Conservation (phyloP, 2,329 filamentous ascomycete genomes). For the Fusarium sp. region DNA sequence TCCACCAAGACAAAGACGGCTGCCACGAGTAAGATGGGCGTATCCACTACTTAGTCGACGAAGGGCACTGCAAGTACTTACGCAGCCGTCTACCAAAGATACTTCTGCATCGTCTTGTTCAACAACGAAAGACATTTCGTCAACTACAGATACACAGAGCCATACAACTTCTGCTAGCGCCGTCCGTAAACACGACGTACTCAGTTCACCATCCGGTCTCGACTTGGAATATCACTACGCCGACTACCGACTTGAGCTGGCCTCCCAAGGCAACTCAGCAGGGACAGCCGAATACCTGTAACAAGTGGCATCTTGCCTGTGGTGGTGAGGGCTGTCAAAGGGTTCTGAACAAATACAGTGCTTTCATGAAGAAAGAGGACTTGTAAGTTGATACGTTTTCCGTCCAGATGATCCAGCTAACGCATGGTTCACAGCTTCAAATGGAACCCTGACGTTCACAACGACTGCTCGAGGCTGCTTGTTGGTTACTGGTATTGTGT, state of each 20-base stretch:
- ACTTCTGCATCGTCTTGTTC: too few species aligned
- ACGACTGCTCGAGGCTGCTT: fast-evolving
- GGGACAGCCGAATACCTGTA: background rate
- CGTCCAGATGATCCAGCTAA: background rate
- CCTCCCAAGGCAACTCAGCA: background rate
- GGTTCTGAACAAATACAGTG: fast-evolving
- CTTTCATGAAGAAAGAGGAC: background rate
- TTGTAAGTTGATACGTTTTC: background rate
- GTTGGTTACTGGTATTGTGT: background rate
- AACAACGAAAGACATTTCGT: background rate
- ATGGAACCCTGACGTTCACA: background rate
- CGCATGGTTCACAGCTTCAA: background rate
- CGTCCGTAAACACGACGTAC: background rate
- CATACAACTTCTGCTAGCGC: background rate
- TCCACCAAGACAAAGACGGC: background rate
- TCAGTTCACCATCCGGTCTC: background rate
- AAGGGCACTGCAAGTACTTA: too few species aligned
- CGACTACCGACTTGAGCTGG: background rate
- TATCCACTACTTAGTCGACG: too few species aligned
- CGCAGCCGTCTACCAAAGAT: too few species aligned
- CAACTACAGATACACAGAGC: too few species aligned
- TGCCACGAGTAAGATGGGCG: background rate
- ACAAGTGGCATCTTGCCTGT: background rate
- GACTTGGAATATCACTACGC: background rate
- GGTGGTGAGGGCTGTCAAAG: background rate